A percentile compares a stretch with the other conserved stretches of the same genome.
Conservation (phyloP, 495 filamentous ascomycete species). For the Aspergillus egyptiacus region DNA sequence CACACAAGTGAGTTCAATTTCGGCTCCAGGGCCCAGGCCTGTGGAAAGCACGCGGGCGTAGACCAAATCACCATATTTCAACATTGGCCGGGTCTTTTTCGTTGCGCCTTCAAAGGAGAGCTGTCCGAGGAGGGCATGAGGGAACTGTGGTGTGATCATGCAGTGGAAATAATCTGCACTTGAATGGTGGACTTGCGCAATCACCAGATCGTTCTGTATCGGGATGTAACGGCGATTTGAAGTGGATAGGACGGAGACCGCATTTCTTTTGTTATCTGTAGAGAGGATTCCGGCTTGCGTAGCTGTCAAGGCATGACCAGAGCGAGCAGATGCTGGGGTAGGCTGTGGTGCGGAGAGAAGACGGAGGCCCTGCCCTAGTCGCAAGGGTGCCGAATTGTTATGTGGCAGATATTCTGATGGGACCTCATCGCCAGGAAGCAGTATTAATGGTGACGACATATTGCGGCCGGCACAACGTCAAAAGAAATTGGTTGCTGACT, state of each 20-base stretch:
- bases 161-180: conserved; percentile 71
- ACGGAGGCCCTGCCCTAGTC: conserved; percentile 75
- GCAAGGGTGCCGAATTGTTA: conserved; percentile 60
- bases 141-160: conserved; percentile 60
- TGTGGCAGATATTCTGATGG: conserved; percentile 53
- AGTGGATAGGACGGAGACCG: conserved; percentile 33
- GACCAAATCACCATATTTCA: conserved; percentile 67
- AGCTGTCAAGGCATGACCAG: conserved; percentile 52
- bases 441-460: conserved; percentile 44
- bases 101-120: conserved; percentile 86
- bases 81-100: conserved; percentile 81
- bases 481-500: neutral
- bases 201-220: conserved; percentile 68
- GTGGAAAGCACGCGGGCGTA: conserved; percentile 73
- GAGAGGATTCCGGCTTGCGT: conserved; percentile 74
- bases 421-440: conserved; percentile 78
- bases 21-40: conserved; percentile 68
- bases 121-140: conserved; percentile 72
- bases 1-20: conserved; percentile 85
- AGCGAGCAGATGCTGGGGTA: conserved; percentile 11
- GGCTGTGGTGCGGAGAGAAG: conserved; percentile 31
- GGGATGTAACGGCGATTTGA: conserved; percentile 67
- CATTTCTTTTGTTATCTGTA: conserved; percentile 68
- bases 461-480: neutral
- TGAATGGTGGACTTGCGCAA: conserved; percentile 74